Evolutionary conservation across 108 stramenopile genomes (phyloP).

Genomic region (Chaetoceros muelleri): DNA sequence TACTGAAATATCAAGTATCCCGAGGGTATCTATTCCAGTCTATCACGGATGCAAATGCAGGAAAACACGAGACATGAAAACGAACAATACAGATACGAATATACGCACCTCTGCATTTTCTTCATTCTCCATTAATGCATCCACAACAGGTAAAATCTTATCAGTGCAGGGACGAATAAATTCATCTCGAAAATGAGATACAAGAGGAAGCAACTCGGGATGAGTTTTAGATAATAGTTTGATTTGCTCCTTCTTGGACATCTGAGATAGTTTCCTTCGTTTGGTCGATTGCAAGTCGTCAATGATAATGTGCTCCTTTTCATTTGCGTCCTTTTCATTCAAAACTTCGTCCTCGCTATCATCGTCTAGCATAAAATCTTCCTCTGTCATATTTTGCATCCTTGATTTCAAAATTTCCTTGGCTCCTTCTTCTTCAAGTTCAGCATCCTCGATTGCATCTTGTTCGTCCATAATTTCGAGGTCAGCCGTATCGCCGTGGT

Average conservation of each 20-base stretch:
- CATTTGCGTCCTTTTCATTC: slow-evolving; percentile 11
- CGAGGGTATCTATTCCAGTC: slow-evolving; percentile 36
- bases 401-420: slow-evolving; percentile 58
- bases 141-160: slow-evolving; percentile 32
- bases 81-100: not conserved
- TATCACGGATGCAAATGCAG: slow-evolving; percentile 66
- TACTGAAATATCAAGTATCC: slow-evolving; percentile 47
- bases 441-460: slow-evolving; percentile 47
- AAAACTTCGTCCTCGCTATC: slow-evolving; percentile 13
- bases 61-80: slow-evolving; percentile 3
- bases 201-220: slow-evolving; percentile 62
- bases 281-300: slow-evolving; percentile 6
- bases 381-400: slow-evolving; percentile 70
- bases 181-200: slow-evolving; percentile 43
- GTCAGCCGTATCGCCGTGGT: slow-evolving; percentile 90
- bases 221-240: slow-evolving; percentile 51
- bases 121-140: slow-evolving; percentile 37
- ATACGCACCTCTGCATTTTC: slow-evolving; percentile 51
- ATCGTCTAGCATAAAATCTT: slow-evolving; percentile 65
- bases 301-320: slow-evolving; percentile 11
- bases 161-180: slow-evolving; percentile 29
- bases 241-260: slow-evolving; percentile 42
- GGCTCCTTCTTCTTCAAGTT: slow-evolving; percentile 74
- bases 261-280: slow-evolving; percentile 21
- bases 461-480: slow-evolving; percentile 84